Evolutionary conservation across 306 rosid genomes (phyloP), one percentile per base, ranked within the genome.

Genomic region (Ceratonia siliqua): DNA sequence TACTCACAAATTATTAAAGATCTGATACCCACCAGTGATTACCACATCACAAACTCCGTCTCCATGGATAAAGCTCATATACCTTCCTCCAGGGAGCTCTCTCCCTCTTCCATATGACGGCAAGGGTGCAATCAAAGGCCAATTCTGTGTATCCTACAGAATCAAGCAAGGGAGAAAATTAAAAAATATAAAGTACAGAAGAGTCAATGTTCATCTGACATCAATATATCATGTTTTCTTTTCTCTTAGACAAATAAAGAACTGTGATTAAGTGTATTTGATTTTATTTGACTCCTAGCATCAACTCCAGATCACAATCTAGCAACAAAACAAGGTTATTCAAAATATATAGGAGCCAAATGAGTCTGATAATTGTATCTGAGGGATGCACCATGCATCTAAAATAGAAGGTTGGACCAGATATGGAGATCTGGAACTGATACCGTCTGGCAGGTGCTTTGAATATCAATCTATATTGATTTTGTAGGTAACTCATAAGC

Each of bases 91-190:
- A 64, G 90, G 94, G 17, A 74, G 89, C 79, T 94, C 98, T 81
- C 98, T 88, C 81, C 98, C 98, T 62, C 98, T 88, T 68, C 96
- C 98, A 74, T 89, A 91, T 69, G 98, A 94, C 32, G 97, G 98
- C 88, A 94, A 79, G 4, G 97, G 98, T 52, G 90, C 87, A 61
- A 87, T 84, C 74, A 94, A 73, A 35, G 95, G 98, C 98, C 98
- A 94, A 73, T 75, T 76, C n/a, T 59, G 39, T 14, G 86, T 79
- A 79, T 87, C 82, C 98, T 91, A 79, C 62, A 76, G 21, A 79
- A 83, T 76, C 56, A 72, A 81, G 30, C 45, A 39, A 84, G 30
- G 38, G 75, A 74, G 46, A 68, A 5, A 58, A 35, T 62, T 56
- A 5, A 53, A 68, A 49, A 49, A 43, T 33, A 2, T 50, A 52